Base-by-base conservation (phyloP, 768 basidiomycete genomes). In the Xerocomus potaroensis region DNA sequence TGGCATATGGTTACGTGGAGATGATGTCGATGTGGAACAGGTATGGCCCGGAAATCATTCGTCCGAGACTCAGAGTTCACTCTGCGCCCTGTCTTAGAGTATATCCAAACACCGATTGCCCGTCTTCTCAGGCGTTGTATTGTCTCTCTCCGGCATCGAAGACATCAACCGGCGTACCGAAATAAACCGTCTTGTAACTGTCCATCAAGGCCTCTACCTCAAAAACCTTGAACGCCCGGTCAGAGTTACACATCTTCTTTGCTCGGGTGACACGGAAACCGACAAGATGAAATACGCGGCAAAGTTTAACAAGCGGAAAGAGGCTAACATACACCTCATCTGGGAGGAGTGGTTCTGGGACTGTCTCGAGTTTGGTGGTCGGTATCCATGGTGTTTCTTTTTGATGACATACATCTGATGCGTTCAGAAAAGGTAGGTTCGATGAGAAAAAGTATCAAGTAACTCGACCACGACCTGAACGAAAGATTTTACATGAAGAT, bases 341-440 rank as follows among this genome's bases (percentile, higher is more conserved):
- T 95, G 93, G 87, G 91, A 94, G 59, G 92, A 95, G 51, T 97
- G 94, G 94, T 87, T 96, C 47, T 94, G 91, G 91, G 93, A 96
- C 58, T 94, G 79, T 22, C 57, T 94, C 3, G 80, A 83, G 33
- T 89, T 80, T 59, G 81, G 81, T 48, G 90, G 86, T 72, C 51
- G 64, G 61, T 12, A 15, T 21, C 30, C 15, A 43, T 24, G 42
- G 7, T 37, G 8, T 45, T 35, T 41, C 27, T 24, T n/a, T n/a
- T 27, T 19, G 8, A 4, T 5, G 35, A 24, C 21, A 29, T 35
- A 14, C 18, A 7, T n/a, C 27, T 26, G 22, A 45, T 37, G 12
- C 14, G 19, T 40, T 37, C 42, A 21, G 38, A 39, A 40, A 58
- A 82, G 82, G 84, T 26, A 69, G 81, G 46, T 84, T 84, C 48